A percentile compares a stretch with the other conserved stretches of the same genome.
Conservation (phyloP, 1,284 basidiomycete species). For the Trichosporon faecale region DNA sequence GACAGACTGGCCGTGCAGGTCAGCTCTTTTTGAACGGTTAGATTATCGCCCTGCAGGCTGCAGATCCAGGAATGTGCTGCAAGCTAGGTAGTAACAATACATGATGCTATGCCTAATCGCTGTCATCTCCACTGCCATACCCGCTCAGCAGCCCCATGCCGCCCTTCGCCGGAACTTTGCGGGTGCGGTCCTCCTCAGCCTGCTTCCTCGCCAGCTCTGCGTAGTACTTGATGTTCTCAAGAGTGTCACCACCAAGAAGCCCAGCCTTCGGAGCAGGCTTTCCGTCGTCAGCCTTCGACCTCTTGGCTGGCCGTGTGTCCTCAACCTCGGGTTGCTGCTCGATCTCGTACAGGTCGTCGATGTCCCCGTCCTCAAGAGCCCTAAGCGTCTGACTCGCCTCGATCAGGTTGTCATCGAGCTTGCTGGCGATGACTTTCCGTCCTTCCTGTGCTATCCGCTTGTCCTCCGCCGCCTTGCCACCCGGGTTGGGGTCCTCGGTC, state of each 20-base stretch:
- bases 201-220: slow-evolving; percentile 65
- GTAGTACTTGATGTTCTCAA: slow-evolving; percentile 83
- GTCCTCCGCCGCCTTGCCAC: slow-evolving; percentile 78
- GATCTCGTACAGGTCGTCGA: slow-evolving; percentile 50
- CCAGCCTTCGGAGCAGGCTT: slow-evolving; percentile 54
- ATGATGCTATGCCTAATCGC: slow-evolving; percentile 16
- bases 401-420: slow-evolving; percentile 71
- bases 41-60: too few relatives aligned
- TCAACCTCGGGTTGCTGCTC: slow-evolving; percentile 30
- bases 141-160: slow-evolving; percentile 58
- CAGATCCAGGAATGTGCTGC: too few relatives aligned
- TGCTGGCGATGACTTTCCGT: slow-evolving; percentile 67
- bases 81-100: not conserved
- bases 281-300: slow-evolving; percentile 39
- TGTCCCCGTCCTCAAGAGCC: slow-evolving; percentile 68
- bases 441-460: slow-evolving; percentile 74
- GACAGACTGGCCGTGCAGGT: not conserved
- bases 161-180: slow-evolving; percentile 36
- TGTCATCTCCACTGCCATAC: slow-evolving; percentile 74
- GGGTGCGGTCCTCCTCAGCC: slow-evolving; percentile 51
- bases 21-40: too few relatives aligned
- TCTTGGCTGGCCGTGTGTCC: slow-evolving; percentile 51
- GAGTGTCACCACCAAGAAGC: slow-evolving; percentile 69
- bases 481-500: slow-evolving; percentile 92
- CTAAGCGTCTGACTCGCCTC: slow-evolving; percentile 78